Evolutionary conservation across 1,139 yeast genomes (phyloP).

Genomic region (Scheffersomyces parashehatae): DNA sequence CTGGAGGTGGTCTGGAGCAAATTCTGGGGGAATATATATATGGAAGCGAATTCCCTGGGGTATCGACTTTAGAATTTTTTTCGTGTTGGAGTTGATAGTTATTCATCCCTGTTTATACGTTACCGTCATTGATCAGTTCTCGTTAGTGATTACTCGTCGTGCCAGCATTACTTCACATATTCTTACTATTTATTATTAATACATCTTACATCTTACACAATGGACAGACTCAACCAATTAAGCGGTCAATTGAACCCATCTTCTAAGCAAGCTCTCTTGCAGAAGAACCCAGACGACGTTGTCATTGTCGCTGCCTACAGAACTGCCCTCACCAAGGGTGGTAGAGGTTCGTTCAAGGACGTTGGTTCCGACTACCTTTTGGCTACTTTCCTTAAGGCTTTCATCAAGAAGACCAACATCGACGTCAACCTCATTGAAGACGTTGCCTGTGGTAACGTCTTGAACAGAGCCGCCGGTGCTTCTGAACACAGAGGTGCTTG

Average conservation of each 20-base stretch:
- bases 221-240: slow-evolving; percentile 65
- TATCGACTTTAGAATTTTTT: too few relatives aligned
- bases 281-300: slow-evolving; percentile 80
- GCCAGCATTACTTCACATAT: background rate
- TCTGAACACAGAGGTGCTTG: slow-evolving; percentile 84
- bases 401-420: slow-evolving; percentile 60
- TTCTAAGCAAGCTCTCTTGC: slow-evolving; percentile 42
- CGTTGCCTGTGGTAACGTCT: slow-evolving; percentile 83
- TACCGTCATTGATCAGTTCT: too few relatives aligned
- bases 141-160: too few relatives aligned
- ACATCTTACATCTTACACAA: slow-evolving; percentile 15
- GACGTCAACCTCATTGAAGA: slow-evolving; percentile 75
- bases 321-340: slow-evolving; percentile 86
- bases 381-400: slow-evolving; percentile 60
- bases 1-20: too few relatives aligned
- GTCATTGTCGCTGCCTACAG: slow-evolving; percentile 87
- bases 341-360: slow-evolving; percentile 78
- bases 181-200: slow-evolving; percentile 2
- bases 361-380: slow-evolving; percentile 74
- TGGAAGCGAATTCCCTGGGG: too few relatives aligned
- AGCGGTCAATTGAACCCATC: slow-evolving; percentile 55
- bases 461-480: slow-evolving; percentile 90
- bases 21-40: too few relatives aligned
- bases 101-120: too few relatives aligned
- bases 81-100: too few relatives aligned